Evolutionary conservation across 306 rosid genomes (phyloP), one percentile per base, ranked within the genome.

Genomic region (Fragaria ananassa): DNA sequence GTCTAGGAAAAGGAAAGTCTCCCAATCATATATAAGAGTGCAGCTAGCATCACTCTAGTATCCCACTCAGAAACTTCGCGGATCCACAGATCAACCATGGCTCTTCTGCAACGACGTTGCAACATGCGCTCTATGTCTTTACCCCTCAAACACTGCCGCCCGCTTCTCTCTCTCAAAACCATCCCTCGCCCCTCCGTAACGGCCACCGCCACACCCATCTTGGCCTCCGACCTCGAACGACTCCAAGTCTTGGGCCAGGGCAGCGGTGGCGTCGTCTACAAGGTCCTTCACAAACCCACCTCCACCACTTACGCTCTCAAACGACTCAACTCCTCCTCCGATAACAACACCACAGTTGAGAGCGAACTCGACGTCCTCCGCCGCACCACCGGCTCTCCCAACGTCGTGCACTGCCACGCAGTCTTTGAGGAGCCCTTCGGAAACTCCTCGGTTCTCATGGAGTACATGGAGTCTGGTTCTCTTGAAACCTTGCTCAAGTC

Each of bases 361-460:
- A 23, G 35, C 5, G 37, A 60, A 10, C 65, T 60, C 65, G 18
- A 27, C 65, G 5, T 60, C 19, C 37, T 60, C 65, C 18, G 65
- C 17, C 18, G 17, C 65, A 25, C 37, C 13, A 25, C 39, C 37
- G 65, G 3, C 6, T 60, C 39, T 60, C 37, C 98, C 0, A 54
- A 84, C 71, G 84, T 85, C 8, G 87, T 88, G 15, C 82, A 49
- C 47, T 91, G 88, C 82, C 91, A 91, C 68, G 89, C 86, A 0
- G 82, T 85, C 72, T 87, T 88, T 45, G 94, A 91, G 79, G 84
- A 89, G 4, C 98, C 98, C 37, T 78, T 93, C 3, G 96, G 96
- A 1, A 91, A 90, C 58, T 73, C 88, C 14, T 79, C 84, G 19
- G 88, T 93, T 8, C 21, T 91, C 3, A 90, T 91, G 97, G 98